These are phyloP conservation scores for Cercospora canescens DNA, from an alignment of 2,329 filamentous ascomycete genomes.

Conservation along the genomic window DNA sequence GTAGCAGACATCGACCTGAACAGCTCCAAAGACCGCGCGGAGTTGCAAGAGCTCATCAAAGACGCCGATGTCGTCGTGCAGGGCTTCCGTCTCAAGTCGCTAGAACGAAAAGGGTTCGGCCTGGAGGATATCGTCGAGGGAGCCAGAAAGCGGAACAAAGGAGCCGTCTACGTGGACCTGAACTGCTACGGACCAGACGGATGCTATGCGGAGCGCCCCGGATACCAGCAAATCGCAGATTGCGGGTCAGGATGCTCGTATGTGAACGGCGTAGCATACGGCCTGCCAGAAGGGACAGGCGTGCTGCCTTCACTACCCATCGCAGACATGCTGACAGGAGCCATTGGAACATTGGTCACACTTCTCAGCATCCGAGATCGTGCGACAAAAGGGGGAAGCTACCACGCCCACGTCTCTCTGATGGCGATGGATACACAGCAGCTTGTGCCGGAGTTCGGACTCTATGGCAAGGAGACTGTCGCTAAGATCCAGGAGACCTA, in stretches of 20 bases:
- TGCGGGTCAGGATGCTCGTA: conserved; percentile 31
- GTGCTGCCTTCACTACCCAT: conserved; percentile 22
- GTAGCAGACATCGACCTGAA: conserved; percentile 47
- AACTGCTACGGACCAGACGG: conserved; percentile 58
- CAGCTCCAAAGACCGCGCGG: conserved; percentile 40
- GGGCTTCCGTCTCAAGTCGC: conserved; percentile 50
- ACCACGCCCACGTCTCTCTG: conserved; percentile 38
- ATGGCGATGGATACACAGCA: conserved; percentile 36
- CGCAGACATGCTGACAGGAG: conserved; percentile 24
- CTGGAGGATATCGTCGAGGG: conserved; percentile 33
- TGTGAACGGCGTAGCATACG: conserved; percentile 19
- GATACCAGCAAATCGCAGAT: conserved; percentile 57
- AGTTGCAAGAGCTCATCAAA: conserved; percentile 42
- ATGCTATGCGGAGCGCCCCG: conserved; percentile 47
- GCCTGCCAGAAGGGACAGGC: conserved; percentile 24
- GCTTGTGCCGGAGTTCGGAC: conserved; percentile 36
- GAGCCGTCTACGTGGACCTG: conserved; percentile 51
- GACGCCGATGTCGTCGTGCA: conserved; percentile 54
- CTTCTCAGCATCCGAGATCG: conserved; percentile 37
- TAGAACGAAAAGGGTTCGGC: conserved; percentile 46
- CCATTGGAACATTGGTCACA: conserved; percentile 31
- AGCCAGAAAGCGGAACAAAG: conserved; percentile 34
- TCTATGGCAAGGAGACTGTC: conserved; percentile 35
- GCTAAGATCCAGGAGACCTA: conserved; percentile 31
- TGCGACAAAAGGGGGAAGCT: conserved; percentile 24